Base-by-base conservation (phyloP, 1,139 yeast species). In the Suhomyces yuchorum region DNA sequence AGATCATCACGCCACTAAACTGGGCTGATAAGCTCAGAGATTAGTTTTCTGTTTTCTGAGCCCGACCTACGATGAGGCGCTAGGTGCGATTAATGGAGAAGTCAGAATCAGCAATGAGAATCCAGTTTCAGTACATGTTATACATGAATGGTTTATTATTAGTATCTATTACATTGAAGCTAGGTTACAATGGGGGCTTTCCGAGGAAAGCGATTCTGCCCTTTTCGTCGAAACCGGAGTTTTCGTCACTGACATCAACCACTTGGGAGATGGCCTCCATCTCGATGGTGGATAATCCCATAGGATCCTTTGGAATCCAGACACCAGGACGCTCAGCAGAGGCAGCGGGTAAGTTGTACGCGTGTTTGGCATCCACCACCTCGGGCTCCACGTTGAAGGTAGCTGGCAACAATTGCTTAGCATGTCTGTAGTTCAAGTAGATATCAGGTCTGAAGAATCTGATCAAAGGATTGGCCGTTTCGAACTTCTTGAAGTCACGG, bases 261-360 rank as follows among this genome's bases (percentile, higher is more conserved):
- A 72, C 66, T 3, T 70, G 71, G 28, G 68, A 59, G 45, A 82
- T 73, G 43, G 77, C 71, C 40, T 75, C 77, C 11, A 87, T 79
- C 57, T 87, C 83, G 17, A 61, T 64, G 2, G 77, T 68, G 3
- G 96, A 85, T 61, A 89, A 78, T 0, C 98, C 98, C 77, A 82
- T 80, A 7, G 87, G 83, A 67, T 93, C 99, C 50, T 75, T 75
- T 7, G 97, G 96, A 56, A 93, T 80, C 99, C 99, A 93, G 18
- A 93, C 71, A 22, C 77, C 73, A 4, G 96, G 96, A 56, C 84
- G 78, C 36, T 73, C 68, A 0, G 84, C 85, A 18, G 80, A 70
- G 8, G 85, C 81, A 2, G 88, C 85, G 1, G 98, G 97, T 56
- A 80, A 78, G 57, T 81, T 80, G 67, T 84, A 93, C 4, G 78